phyloP scores from a whole-genome alignment of 2,329 filamentous ascomycete species.

The Ceratocystis papillata region DNA sequence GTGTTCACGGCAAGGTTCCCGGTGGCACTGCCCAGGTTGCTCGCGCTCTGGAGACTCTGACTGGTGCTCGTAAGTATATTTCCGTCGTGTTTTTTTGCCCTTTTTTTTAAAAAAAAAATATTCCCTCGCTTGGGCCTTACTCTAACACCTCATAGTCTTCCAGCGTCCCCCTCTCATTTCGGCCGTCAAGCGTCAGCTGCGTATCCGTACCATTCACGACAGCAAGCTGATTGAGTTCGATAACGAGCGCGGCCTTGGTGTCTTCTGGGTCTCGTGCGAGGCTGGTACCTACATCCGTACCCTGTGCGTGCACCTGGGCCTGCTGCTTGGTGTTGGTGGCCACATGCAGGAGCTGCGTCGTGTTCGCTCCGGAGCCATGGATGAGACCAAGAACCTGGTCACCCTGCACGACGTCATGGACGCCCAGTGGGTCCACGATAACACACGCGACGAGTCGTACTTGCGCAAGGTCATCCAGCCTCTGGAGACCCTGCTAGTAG shows the following conservation, averaged over 20 bases:
- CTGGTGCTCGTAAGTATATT: constrained; percentile 53
- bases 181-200: constrained; percentile 95
- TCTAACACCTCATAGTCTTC: constrained; percentile 18
- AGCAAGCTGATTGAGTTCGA: constrained; percentile 96
- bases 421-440: constrained; percentile 92
- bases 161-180: constrained; percentile 95
- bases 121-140: background rate
- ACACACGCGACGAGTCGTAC: constrained; percentile 87
- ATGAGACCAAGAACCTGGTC: constrained; percentile 77
- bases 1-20: constrained; percentile 88
- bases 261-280: constrained; percentile 99
- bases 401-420: constrained; percentile 82
- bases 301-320: constrained; percentile 84
- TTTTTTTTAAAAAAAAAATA: background rate
- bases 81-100: background rate
- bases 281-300: constrained; percentile 96
- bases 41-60: constrained; percentile 87
- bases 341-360: constrained; percentile 97
- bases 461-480: constrained; percentile 84
- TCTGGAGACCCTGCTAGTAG: constrained; percentile 79
- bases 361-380: constrained; percentile 90
- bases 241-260: constrained; percentile 91
- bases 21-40: constrained; percentile 89
- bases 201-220: constrained; percentile 96
- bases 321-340: constrained; percentile 67